Evolutionary conservation across 2,329 filamentous ascomycete species (phyloP).

Genomic region (Diaporthe ilicicola): DNA sequence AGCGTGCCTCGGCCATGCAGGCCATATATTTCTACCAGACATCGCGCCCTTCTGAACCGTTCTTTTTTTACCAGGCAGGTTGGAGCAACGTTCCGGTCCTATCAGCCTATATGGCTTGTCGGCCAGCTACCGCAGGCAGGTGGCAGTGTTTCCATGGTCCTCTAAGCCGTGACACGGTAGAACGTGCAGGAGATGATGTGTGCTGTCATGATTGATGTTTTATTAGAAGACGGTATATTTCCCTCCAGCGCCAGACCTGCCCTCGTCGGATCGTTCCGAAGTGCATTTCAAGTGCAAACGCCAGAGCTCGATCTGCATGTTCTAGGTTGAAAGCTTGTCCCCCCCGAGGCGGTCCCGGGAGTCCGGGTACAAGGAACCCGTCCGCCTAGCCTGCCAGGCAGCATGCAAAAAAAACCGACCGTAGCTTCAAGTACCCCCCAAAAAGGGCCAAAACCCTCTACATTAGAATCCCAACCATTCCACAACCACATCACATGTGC

Average conservation of each 20-base stretch:
- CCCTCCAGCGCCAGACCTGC: not conserved
- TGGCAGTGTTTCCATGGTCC: not conserved
- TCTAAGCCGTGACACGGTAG: not conserved
- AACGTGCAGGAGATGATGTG: not conserved
- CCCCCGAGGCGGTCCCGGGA: slow-evolving; percentile 7
- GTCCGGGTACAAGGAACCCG: not conserved
- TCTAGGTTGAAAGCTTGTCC: slow-evolving; percentile 8
- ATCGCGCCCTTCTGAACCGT: slow-evolving; percentile 7
- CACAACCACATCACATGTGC: too few relatives aligned
- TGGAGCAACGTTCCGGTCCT: slow-evolving; percentile 3
- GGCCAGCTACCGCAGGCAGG: not conserved
- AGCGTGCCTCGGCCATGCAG: slow-evolving; percentile 12
- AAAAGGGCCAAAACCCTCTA: too few relatives aligned
- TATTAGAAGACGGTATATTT: not conserved
- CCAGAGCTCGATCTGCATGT: slow-evolving; percentile 8
- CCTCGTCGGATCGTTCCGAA: slow-evolving; percentile 18
- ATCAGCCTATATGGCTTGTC: not conserved
- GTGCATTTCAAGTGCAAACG: slow-evolving; percentile 2
- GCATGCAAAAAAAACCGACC: too few relatives aligned
- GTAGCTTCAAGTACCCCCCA: too few relatives aligned
- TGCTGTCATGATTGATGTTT: not conserved
- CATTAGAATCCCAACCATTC: too few relatives aligned
- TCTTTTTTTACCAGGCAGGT: not conserved
- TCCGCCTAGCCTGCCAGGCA: not conserved
- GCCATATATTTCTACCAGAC: slow-evolving; percentile 18